These are phyloP conservation scores for Coemansia sp. DNA, from an alignment of 192 early-diverging fungal species.

Conservation along the genomic window DNA sequence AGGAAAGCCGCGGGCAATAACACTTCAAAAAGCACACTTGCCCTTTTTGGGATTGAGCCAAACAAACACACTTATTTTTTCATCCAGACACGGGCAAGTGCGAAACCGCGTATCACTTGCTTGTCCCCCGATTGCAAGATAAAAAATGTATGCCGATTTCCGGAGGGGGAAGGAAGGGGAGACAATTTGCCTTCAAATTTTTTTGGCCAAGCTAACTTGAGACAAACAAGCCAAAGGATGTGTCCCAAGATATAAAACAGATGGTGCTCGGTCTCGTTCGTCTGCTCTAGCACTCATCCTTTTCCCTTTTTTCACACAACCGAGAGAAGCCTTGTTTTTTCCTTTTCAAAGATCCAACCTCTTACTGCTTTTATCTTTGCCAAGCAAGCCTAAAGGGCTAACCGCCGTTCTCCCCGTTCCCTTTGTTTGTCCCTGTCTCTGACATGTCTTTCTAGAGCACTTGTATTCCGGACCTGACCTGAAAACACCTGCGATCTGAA, in stretches of 20 bases:
- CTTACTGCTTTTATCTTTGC: neutral
- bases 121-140: neutral
- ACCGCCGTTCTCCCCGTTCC: constrained; percentile 7
- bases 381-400: neutral
- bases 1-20: neutral
- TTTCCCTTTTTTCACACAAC: constrained; percentile 1
- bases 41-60: constrained; percentile 3
- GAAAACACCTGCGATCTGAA: constrained; percentile 1
- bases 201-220: no score
- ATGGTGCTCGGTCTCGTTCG: constrained; percentile 2
- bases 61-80: constrained; percentile 1
- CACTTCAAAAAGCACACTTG: neutral
- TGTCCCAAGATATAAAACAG: constrained; percentile 15
- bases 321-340: constrained; percentile 8
- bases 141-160: constrained; percentile 6
- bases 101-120: constrained; percentile 9
- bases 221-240: no score
- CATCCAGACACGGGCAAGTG: neutral
- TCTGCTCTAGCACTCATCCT: constrained; percentile 1
- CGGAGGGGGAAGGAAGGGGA: no score
- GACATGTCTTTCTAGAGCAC: constrained; percentile 12
- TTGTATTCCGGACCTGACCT: neutral
- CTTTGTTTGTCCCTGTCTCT: constrained; percentile 10
- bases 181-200: no score
- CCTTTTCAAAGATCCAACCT: constrained; percentile 1